Base-by-base conservation (phyloP, 352 stramenopile genomes). In the Phytophthora melonis region DNA sequence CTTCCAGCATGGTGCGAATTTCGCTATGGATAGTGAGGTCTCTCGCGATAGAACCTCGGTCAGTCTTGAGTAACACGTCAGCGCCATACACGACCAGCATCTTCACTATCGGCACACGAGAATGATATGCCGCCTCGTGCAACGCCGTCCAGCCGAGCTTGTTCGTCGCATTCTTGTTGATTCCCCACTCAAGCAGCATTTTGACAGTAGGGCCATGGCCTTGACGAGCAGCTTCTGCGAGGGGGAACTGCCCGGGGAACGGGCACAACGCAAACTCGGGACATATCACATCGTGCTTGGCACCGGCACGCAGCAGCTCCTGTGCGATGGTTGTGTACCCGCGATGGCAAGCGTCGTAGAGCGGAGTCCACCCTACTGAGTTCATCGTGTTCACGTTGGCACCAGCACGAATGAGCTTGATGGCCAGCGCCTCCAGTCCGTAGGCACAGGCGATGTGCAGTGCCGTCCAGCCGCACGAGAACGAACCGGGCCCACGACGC, bases 11-110 rank as follows among this genome's bases (percentile, higher is more conserved):
- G 27, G 71, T 68, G 19, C 85, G 86, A 56, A 96, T 91, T 63
- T 96, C 89, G 49, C 84, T 89, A 58, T 87, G 89, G 55, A 94
- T 91, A 5, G 89, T 94, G 43, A 94, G 50, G n/a, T 94, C 86
- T n/a, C 77, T 82, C 8, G 87, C 80, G 14, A 92, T 68, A 10
- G 87, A 92, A 0, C 89, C 86, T 58, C 91, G 90, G 58, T 84
- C 77, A 8, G 89, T 96, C 56, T 83, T 83, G 2, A 84, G 53
- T 34, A 89, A 68, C 49, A 94, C 83, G 30, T 96, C 85, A 11
- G 84, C 87, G 23, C 89, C 87, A 47, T 94, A 94, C 8, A 95
- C 84, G 45, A 95, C 79, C 27, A 96, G 72, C 69, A 88, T 79
- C 72, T 93, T 86, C 21, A 95, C 87, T 67, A 95, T 85, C 2